phyloP scores from a whole-genome alignment of 306 rosid genomes.

The Trichosanthes truncata region DNA sequence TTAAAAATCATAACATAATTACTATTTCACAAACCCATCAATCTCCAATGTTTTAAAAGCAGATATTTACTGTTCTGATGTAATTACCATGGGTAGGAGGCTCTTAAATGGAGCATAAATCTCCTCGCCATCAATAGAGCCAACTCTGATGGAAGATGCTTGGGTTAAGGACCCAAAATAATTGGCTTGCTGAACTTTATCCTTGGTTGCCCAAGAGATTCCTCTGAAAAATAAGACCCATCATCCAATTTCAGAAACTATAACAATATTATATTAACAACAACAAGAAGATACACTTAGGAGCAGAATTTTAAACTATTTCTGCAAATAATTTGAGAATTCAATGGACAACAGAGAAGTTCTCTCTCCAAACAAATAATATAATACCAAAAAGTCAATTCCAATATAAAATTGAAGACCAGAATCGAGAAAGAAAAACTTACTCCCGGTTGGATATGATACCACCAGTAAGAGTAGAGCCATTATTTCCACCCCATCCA shows the following conservation, averaged over 20 bases:
- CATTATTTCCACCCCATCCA: conserved; percentile 99
- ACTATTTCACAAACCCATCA: neutral
- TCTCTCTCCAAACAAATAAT: neutral
- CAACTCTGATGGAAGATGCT: conserved; percentile 86
- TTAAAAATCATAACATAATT: neutral
- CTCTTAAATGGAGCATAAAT: conserved; percentile 93
- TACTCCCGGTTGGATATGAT: conserved; percentile 90
- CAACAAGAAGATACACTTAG: too few species aligned
- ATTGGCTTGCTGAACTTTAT: conserved; percentile 87
- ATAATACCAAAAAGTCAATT: neutral
- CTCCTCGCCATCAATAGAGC: conserved; percentile 89
- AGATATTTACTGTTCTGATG: neutral
- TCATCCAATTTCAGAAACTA: neutral
- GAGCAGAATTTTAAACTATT: neutral
- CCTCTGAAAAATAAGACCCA: conserved; percentile 43
- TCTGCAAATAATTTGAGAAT: neutral
- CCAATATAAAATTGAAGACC: neutral
- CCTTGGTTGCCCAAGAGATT: conserved; percentile 97
- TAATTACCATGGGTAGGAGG: conserved; percentile 80
- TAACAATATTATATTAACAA: neutral
- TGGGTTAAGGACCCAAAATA: conserved; percentile 92
- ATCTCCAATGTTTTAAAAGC: neutral
- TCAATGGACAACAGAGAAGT: neutral
- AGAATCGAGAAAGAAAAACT: conserved; percentile 4
- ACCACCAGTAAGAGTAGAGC: conserved; percentile 81